phyloP scores from a whole-genome alignment of 2,329 filamentous ascomycete species.

The Reticulascus tulasneorum region DNA sequence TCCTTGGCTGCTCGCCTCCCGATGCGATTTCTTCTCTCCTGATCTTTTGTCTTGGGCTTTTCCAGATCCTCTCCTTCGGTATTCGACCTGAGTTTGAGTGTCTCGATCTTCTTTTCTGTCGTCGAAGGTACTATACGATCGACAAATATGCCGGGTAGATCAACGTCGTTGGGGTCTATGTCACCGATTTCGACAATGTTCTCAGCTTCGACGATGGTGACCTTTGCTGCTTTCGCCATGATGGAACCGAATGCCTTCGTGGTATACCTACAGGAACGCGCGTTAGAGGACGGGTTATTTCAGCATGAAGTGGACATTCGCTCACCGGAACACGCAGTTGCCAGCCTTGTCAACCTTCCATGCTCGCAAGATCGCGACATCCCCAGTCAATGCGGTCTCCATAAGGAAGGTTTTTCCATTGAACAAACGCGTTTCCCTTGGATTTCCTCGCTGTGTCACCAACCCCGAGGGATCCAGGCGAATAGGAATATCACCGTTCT shows the following conservation, averaged over 20 bases:
- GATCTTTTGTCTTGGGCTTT: conserved; percentile 40
- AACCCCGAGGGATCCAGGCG: conserved; percentile 55
- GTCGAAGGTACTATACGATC: conserved; percentile 76
- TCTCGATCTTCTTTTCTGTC: conserved; percentile 68
- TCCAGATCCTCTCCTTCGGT: conserved; percentile 22
- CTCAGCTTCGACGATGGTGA: conserved; percentile 82
- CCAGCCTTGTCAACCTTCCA: conserved; percentile 73
- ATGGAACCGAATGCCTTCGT: conserved; percentile 71
- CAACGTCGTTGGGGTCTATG: conserved; percentile 69
- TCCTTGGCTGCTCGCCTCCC: conserved; percentile 75
- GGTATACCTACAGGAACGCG: conserved; percentile 47
- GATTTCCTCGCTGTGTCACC: conserved; percentile 59
- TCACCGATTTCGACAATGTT: conserved; percentile 73
- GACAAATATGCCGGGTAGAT: conserved; percentile 79
- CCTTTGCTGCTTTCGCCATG: conserved; percentile 75
- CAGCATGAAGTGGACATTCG: conserved; percentile 15
- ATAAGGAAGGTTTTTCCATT: conserved; percentile 70
- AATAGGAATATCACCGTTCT: conserved; percentile 65
- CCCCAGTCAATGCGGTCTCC: conserved; percentile 71
- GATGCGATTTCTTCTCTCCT: conserved; percentile 64
- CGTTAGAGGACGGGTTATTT: neutral
- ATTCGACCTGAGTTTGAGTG: conserved; percentile 53
- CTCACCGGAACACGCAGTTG: conserved; percentile 77
- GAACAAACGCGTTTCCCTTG: conserved; percentile 70
- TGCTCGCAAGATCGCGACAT: conserved; percentile 73